phyloP scores from a whole-genome alignment of 2,329 filamentous ascomycete genomes.

The Monosporascus ibericus region DNA sequence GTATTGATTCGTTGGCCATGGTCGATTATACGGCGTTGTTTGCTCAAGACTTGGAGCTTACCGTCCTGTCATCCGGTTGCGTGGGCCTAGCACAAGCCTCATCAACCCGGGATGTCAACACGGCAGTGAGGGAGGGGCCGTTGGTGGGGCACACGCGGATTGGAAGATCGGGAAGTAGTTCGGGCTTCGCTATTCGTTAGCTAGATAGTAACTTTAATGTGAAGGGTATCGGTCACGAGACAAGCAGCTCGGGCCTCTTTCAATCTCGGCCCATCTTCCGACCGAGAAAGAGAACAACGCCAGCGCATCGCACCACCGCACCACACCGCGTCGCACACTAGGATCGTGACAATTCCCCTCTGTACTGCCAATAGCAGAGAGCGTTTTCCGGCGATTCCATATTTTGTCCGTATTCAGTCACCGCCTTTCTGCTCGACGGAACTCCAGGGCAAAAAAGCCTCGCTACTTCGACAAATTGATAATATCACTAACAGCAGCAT shows the following conservation, averaged over 20 bases:
- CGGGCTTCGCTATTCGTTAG: not conserved
- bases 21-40: too few species aligned
- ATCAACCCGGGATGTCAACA: conserved; percentile 18
- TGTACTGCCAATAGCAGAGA: too few species aligned
- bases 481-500: too few species aligned
- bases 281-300: not conserved
- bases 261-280: not conserved
- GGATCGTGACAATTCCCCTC: not conserved
- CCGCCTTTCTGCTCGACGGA: too few species aligned
- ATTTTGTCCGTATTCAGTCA: too few species aligned
- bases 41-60: not conserved
- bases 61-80: not conserved
- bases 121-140: conserved; percentile 23
- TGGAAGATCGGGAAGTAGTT: conserved; percentile 23
- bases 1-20: too few species aligned
- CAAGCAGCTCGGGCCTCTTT: not conserved
- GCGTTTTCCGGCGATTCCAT: too few species aligned
- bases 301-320: not conserved
- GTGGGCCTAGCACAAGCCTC: conserved; percentile 1
- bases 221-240: too few species aligned
- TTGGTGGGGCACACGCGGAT: conserved; percentile 20
- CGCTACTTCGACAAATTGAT: too few species aligned
- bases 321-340: not conserved
- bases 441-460: too few species aligned
- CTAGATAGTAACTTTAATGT: too few species aligned